Evolutionary conservation across 2,329 filamentous ascomycete genomes (phyloP).

Genomic region (Purpureocillium lavendulum): DNA sequence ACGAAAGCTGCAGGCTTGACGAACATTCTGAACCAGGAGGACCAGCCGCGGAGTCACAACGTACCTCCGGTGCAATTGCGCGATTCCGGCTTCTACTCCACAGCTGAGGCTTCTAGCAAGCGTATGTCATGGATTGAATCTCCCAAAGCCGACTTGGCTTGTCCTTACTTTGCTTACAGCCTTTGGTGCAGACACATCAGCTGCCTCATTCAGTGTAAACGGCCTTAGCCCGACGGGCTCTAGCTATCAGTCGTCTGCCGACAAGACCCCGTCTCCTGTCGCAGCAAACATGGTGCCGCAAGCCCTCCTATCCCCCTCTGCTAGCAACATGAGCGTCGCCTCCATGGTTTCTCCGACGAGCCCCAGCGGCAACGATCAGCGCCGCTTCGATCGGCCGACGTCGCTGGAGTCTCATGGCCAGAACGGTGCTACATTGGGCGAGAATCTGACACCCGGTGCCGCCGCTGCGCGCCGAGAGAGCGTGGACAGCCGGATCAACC

Average conservation of each 20-base stretch:
- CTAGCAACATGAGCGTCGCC: conserved; percentile 56
- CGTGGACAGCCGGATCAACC: conserved; percentile 71
- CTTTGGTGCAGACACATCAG: conserved; percentile 24
- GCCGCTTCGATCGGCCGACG: conserved; percentile 34
- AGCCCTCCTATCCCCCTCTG: conserved; percentile 44
- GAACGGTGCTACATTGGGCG: conserved; percentile 20
- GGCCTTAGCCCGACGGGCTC: conserved; percentile 33
- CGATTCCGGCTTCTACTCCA: conserved; percentile 36
- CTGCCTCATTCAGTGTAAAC: conserved; percentile 28
- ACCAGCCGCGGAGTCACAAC: conserved; percentile 17
- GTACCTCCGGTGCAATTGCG: conserved; percentile 23
- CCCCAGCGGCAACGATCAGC: conserved; percentile 31
- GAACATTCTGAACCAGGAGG: conserved; percentile 30
- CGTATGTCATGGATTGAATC: conserved; percentile 20
- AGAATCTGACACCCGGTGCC: conserved; percentile 31
- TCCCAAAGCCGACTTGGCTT: neutral
- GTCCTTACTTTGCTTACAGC: conserved; percentile 4
- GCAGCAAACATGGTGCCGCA: conserved; percentile 41
- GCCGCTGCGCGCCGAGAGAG: conserved; percentile 58
- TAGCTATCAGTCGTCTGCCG: conserved; percentile 41
- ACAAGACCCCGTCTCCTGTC: conserved; percentile 57
- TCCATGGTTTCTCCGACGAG: conserved; percentile 57
- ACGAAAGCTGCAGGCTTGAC: conserved; percentile 27
- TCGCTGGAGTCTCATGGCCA: conserved; percentile 23
- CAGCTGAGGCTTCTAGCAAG: conserved; percentile 32